Evolutionary conservation across 352 stramenopile genomes (phyloP), one percentile per base, ranked within the genome.

Genomic region (Phytophthora boehmeriae): DNA sequence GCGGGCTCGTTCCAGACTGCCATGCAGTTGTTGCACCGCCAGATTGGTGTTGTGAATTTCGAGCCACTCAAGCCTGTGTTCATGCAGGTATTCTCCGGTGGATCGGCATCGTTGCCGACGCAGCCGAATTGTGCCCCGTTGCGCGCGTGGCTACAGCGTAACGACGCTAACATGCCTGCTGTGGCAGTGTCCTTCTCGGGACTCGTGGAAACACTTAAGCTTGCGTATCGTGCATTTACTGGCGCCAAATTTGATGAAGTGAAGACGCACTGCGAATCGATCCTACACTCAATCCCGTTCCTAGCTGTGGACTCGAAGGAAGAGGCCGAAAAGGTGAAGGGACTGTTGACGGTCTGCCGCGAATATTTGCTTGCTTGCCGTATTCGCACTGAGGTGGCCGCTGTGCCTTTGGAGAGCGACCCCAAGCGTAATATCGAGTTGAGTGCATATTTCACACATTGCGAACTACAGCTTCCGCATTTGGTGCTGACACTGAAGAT

Each of bases 361-460:
- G 97, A 99, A 84, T 99, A 99, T 78, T 88, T 99, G 44, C 90
- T 98, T 32, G 97, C 96, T 4, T 98, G 99, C 60, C 92, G 96
- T 27, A 92, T 99, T 60, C 98, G 98, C 74, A 76, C 86, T 3
- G 82, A 92, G 32, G 75, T 96, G 13, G 83, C 80, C 54, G 76
- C 77, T 25, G 84, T 84, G 38, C 63, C 85, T 44, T 61, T 95
- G 6, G 83, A 93, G 59, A 73, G 64, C 34, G 69, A 95, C 51
- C 79, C 86, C 25, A 88, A 93, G 57, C 89, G 97, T 64, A 96
- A 97, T 58, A 98, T 99, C 32, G 97, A 99, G 71, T 78, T 99
- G 42, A 97, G 96, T 39, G 97, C 97, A 10, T 99, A 99, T 88
- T 99, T 99, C 50, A 99, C 97, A 47, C 97, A 99, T 83, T 99